Base-by-base conservation (phyloP, 768 basidiomycete genomes). In the Daedaleopsis nitida region DNA sequence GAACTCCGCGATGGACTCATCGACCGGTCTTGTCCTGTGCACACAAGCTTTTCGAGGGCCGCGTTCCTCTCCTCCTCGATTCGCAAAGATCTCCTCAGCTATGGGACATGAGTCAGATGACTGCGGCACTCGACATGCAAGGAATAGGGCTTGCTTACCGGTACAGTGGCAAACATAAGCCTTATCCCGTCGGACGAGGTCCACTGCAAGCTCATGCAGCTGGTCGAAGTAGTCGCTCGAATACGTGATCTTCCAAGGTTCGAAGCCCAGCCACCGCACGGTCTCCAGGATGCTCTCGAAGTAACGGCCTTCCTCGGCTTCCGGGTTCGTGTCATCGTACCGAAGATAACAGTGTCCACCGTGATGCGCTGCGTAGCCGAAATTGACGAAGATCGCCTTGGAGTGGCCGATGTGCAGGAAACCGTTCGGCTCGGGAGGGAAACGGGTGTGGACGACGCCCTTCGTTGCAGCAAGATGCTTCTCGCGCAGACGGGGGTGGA, bases 191-290 rank as follows among this genome's bases (percentile, higher is more conserved):
- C 86, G 87, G 64, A 95, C 96, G 53, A 98, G 77, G 70, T 96
- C 89, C 17, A 92, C 82, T 1, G 96, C 97, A 34, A 98, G 81
- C 7, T 88, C 88, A 68, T 94, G 91, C 23, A 99, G 78, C 69
- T 87, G 78, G 57, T 89, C 83, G 73, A 99, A 99, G 76, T 99
- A 92, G 75, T 98, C 96, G 71, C 94, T 97, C 51, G 96, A 98
- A 76, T 98, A 98, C 5, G 97, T 98, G 80, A 99, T 95, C 75
- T 93, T 93, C 92, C 92, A 98, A 4, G 97, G 97, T 73, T 98
- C 96, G 69, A 86, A 99, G 1, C 97, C 97, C 19, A 99, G 81
- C 97, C 97, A 99, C 65, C 96, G 83, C 38, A 98, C 84, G 69
- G 89, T 93, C 76, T 98, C 96, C 70, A 98, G 77, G 58, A 98